A percentile compares a stretch with the other conserved stretches of the same genome.
Evolutionary conservation across 2,329 filamentous ascomycete genomes (phyloP).

Genomic region (Calonectria leucothoes): DNA sequence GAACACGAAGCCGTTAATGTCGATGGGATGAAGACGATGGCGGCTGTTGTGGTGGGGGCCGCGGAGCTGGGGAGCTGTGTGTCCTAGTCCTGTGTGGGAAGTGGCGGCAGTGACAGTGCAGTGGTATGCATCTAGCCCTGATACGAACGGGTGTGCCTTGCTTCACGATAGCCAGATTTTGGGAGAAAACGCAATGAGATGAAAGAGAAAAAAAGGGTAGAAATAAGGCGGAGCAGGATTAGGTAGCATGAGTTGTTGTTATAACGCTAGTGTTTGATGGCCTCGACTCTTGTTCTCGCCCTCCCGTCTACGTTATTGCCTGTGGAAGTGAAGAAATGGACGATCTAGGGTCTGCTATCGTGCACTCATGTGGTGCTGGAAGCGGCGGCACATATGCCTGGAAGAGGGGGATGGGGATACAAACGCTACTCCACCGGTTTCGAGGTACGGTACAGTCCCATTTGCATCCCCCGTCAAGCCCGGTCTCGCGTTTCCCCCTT

Average conservation of each 20-base stretch:
- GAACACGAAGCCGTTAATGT: slow-evolving; percentile 18
- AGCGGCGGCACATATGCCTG: slow-evolving; percentile 19
- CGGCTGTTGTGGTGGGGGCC: slow-evolving; percentile 20
- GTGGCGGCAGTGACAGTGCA: slow-evolving; percentile 8
- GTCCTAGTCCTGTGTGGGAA: slow-evolving; percentile 20
- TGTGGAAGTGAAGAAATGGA: not conserved
- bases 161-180: not conserved
- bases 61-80: slow-evolving; percentile 16
- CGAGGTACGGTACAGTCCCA: slow-evolving; percentile 23
- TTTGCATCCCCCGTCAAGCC: not conserved
- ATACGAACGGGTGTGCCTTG: not conserved
- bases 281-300: not conserved
- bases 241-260: not conserved
- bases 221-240: not conserved
- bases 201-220: not conserved
- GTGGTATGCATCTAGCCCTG: not conserved
- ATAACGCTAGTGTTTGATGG: not conserved
- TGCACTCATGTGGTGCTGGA: slow-evolving; percentile 20
- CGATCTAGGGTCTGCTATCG: slow-evolving; percentile 6
- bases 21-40: slow-evolving; percentile 22
- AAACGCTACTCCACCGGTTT: slow-evolving; percentile 39
- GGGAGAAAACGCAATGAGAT: not conserved
- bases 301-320: not conserved
- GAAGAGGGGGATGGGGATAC: slow-evolving; percentile 33
- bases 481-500: slow-evolving; percentile 2